Percentiles rank a stretch among this genome's conserved stretches.
These are phyloP conservation scores for Persicaria maculosa DNA, from an alignment of 148 eudicot genomes.

Conservation along the genomic window DNA sequence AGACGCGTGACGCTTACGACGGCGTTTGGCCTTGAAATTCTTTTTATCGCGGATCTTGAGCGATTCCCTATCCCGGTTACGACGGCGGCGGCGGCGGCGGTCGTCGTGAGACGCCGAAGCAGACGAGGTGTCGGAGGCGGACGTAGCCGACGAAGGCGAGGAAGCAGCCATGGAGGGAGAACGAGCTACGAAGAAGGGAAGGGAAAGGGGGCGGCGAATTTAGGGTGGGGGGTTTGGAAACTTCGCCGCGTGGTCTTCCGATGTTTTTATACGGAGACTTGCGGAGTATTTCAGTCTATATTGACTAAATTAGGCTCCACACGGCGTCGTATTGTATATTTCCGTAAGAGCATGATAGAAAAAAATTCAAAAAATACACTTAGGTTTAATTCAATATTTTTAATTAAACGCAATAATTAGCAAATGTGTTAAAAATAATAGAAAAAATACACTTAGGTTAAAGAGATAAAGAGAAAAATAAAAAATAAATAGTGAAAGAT, in stretches of 20 bases:
- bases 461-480: too few species aligned
- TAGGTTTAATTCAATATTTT: too few species aligned
- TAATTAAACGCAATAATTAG: too few species aligned
- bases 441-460: too few species aligned
- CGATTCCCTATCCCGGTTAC: slow-evolving; percentile 18
- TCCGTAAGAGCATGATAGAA: too few species aligned
- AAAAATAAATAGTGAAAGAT: too few species aligned
- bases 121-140: slow-evolving; percentile 29
- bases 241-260: not conserved
- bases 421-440: too few species aligned
- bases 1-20: slow-evolving; percentile 29
- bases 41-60: slow-evolving; percentile 29
- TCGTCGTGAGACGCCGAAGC: slow-evolving; percentile 4
- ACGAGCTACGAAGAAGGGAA: not conserved
- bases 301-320: not conserved
- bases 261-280: not conserved
- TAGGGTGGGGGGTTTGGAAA: not conserved
- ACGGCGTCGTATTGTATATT: not conserved
- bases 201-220: not conserved
- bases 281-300: not conserved
- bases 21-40: slow-evolving; percentile 32
- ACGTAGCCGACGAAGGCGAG: slow-evolving; percentile 24
- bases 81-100: slow-evolving; percentile 24
- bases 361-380: too few species aligned
- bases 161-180: slow-evolving; percentile 25